Evolutionary conservation across 78 protist genomes (phyloP), one percentile per base, ranked within the genome.

Genomic region (Polysphondylium violaceum): DNA sequence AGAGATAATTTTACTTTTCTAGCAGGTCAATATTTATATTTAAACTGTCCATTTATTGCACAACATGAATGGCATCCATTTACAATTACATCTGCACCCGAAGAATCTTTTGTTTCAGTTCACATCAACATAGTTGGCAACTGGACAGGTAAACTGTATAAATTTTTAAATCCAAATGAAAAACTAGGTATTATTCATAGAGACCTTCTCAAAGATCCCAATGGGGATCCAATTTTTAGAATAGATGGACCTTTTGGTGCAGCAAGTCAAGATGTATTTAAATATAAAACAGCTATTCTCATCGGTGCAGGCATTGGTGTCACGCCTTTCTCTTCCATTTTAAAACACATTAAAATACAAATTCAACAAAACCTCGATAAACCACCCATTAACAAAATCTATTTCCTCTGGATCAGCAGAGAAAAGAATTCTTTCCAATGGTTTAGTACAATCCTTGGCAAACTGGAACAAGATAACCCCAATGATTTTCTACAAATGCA

Each of bases 301-400:
- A 69, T 94, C n/a, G 98, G 96, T 19, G 97, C 98, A 6, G 98
- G 98, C 53, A 96, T 96, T 60, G 99, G 99, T 36, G 97, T 95
- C n/a, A 97, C 99, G 0, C 99, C 99, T n/a, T 96, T 83, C 21
- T 87, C 98, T 0, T 94, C 98, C n/a, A 64, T 97, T 23, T 44
- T 97, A 61, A 87, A 93, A 83, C 81, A 95, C 56, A 59, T 97
- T 33, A 74, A 79, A 35, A 41, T 33, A 33, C 74, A 68, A 68
- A n/a, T 78, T 43, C 61, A 59, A 38, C 41, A 38, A 33, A 65
- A 67, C n/a, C 51, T 69, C 2, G 60, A 78, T 25, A 44, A 43
- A 19, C 19, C 61, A n/a, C 33, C 43, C 16, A 75, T 86, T 68
- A 47, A 86, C 19, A 93, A 93, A 78, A 94, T 95, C 16, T 94